A percentile compares a stretch with the other conserved stretches of the same genome.
phyloP scores from a whole-genome alignment of 805 yeast species.

The Candida caryicola region DNA sequence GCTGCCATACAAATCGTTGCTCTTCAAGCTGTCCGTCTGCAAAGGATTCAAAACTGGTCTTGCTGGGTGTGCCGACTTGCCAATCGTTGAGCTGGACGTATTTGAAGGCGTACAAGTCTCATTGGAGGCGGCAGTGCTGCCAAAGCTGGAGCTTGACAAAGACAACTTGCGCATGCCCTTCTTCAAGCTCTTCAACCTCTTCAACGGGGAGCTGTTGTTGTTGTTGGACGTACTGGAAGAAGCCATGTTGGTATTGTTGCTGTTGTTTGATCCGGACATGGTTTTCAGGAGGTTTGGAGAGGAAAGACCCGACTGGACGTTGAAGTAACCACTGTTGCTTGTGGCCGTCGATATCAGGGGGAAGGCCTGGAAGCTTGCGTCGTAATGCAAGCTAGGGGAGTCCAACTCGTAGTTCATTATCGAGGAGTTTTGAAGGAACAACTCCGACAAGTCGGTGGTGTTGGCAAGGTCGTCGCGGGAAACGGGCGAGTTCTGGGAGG shows the following conservation, averaged over 20 bases:
- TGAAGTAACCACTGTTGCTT: background rate
- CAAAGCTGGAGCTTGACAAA: conserved; percentile 10
- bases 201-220: conserved; percentile 29
- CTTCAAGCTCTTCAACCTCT: conserved; percentile 35
- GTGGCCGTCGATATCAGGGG: conserved; percentile 10
- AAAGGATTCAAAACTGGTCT: conserved; percentile 14
- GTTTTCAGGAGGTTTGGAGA: conserved; percentile 2
- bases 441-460: conserved; percentile 7
- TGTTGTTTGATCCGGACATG: conserved; percentile 3
- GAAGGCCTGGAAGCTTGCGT: conserved; percentile 14
- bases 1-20: background rate
- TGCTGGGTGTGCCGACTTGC: background rate
- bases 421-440: conserved; percentile 9
- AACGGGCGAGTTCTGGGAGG: conserved; percentile 4
- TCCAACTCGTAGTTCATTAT: conserved; percentile 25
- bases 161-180: conserved; percentile 39
- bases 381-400: conserved; percentile 21
- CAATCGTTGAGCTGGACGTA: background rate
- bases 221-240: conserved; percentile 1
- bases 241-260: conserved; percentile 1
- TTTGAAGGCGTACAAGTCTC: background rate
- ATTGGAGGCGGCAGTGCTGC: too few relatives aligned
- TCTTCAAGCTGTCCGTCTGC: conserved; percentile 7
- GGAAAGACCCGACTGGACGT: background rate
- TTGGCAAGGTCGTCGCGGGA: conserved; percentile 1